Percentiles rank a stretch among this genome's conserved stretches.
Conservation (phyloP, 1,284 basidiomycete genomes). For the Exobasidium cylindrosporum region DNA sequence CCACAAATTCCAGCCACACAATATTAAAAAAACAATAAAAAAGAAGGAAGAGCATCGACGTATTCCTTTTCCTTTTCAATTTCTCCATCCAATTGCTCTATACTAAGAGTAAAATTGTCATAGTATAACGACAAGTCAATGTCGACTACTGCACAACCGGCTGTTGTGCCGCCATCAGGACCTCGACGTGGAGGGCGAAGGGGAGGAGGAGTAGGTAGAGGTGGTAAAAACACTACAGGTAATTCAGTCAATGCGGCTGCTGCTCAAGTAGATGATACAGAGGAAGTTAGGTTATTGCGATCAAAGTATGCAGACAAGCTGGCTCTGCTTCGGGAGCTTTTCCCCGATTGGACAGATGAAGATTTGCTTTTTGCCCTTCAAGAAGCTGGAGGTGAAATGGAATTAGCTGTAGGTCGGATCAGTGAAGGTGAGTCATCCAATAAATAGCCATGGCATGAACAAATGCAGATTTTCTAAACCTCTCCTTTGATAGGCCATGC, state of each 20-base stretch:
- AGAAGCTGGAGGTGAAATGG: conserved; percentile 72
- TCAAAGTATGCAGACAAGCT: conserved; percentile 56
- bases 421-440: conserved; percentile 66
- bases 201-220: not conserved
- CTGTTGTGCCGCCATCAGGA: conserved; percentile 15
- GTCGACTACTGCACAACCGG: conserved; percentile 16
- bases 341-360: conserved; percentile 73
- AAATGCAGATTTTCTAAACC: no score
- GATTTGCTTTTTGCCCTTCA: conserved; percentile 72
- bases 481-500: conserved; percentile 67
- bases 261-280: conserved; percentile 41
- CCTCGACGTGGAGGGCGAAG: conserved; percentile 10
- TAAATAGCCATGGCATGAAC: no score
- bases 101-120: no score
- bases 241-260: not conserved
- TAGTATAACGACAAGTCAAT: conserved; percentile 6
- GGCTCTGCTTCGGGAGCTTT: conserved; percentile 70
- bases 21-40: no score
- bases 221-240: not conserved
- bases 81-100: no score
- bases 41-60: no score
- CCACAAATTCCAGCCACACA: no score
- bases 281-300: conserved; percentile 47
- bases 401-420: conserved; percentile 72
- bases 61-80: no score